Evolutionary conservation across 2,329 filamentous ascomycete genomes (phyloP).

Genomic region (Aspergillus carbonarius): DNA sequence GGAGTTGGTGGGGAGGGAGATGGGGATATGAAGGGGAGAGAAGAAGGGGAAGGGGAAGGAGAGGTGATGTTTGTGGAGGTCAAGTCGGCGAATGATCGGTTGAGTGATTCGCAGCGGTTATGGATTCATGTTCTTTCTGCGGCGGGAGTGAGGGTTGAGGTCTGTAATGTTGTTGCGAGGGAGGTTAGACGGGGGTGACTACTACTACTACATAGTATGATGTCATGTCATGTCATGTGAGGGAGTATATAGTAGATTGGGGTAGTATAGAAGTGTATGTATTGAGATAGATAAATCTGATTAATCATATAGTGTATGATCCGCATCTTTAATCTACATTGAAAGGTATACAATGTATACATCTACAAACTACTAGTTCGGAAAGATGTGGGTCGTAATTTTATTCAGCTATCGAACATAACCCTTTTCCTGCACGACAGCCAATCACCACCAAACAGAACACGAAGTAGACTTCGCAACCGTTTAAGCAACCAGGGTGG

Average conservation of each 20-base stretch:
- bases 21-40: background rate
- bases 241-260: no score
- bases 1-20: background rate
- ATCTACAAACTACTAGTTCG: no score
- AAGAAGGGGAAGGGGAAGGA: background rate
- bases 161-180: conserved; percentile 66
- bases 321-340: no score
- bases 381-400: no score
- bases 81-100: conserved; percentile 82
- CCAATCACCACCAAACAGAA: no score
- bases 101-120: conserved; percentile 92
- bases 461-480: background rate
- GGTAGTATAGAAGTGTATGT: no score
- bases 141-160: conserved; percentile 80
- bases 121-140: conserved; percentile 94
- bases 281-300: background rate
- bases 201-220: background rate
- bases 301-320: no score
- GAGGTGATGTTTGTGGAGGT: conserved; percentile 76
- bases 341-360: no score
- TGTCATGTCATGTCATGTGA: background rate
- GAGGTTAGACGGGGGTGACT: conserved; percentile 44
- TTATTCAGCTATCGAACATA: no score
- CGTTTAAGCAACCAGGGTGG: conserved; percentile 83
- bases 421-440: no score